Base-by-base conservation (phyloP, 805 yeast species). In the Metschnikowia koreensis region DNA sequence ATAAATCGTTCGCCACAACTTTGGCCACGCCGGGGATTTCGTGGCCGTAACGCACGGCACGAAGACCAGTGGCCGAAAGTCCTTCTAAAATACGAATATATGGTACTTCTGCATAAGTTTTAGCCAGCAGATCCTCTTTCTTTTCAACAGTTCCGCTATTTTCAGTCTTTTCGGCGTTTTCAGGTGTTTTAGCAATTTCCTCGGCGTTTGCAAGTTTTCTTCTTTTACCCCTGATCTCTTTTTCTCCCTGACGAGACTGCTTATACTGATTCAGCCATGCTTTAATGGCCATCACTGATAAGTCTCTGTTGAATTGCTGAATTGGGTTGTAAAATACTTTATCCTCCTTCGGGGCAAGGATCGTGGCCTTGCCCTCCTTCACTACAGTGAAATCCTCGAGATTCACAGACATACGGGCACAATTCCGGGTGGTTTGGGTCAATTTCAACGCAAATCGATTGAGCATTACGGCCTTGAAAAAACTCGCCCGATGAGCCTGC, bases 221-320 rank as follows among this genome's bases (percentile, higher is more conserved):
- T n/a, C 60, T 49, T 41, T 58, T 56, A 3, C 46, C 48, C 7
- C 58, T 54, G 26, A 59, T 50, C 47, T 66, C 67, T 52, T 67
- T 55, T 56, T 61, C 63, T 10, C 67, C 67, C 22, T 52, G 60
- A 37, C 65, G 62, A 43, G 66, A 67, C 38, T 69, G 77, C 16
- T 76, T 69, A 55, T 82, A 84, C 36, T 86, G 60, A 50, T 86
- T 82, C 39, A 85, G 78, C 93, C 96, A 94, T 0, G 98, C 96
- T 51, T 84, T 80, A 54, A 94, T 92, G 8, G 89, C 91, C 60
- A 86, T 73, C 6, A 89, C 87, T 58, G 96, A 87, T 45, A 94
- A 71, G 66, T 94, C 99, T 61, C 99, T 80, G 68, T 94, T 94
- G 71, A 91, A 94, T 70, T 93, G 98, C 70, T 94, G 99, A 50